Conservation (phyloP, 306 rosid genomes). For the Rubus idaeus region DNA sequence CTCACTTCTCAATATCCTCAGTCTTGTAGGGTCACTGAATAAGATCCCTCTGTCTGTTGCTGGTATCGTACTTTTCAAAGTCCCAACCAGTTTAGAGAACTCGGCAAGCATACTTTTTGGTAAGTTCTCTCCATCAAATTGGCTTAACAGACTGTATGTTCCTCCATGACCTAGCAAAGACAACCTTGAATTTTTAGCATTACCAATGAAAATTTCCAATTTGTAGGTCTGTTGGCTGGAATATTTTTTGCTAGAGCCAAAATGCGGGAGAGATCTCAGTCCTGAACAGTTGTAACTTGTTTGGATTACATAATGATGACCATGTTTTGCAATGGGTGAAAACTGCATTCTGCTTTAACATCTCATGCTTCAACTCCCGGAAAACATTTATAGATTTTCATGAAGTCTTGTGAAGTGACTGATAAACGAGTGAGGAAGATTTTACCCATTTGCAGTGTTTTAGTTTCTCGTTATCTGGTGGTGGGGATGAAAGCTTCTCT, state of each 20-base stretch:
- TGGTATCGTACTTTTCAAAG: slow-evolving; percentile 86
- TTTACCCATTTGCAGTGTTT: background rate
- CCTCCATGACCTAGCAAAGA: background rate
- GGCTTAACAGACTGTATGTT: background rate
- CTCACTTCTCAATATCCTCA: slow-evolving; percentile 42
- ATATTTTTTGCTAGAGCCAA: slow-evolving; percentile 94
- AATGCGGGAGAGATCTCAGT: slow-evolving; percentile 70
- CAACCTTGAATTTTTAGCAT: slow-evolving; percentile 21
- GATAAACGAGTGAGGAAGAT: background rate
- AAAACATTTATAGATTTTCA: background rate
- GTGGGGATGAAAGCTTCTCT: slow-evolving; percentile 6
- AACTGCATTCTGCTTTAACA: slow-evolving; percentile 20
- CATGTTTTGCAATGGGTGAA: slow-evolving; percentile 12
- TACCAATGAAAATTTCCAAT: slow-evolving; percentile 25
- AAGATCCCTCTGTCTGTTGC: slow-evolving; percentile 96
- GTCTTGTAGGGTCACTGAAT: slow-evolving; percentile 96
- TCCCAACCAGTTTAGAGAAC: slow-evolving; percentile 94
- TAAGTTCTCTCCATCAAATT: slow-evolving; percentile 37
- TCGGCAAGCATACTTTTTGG: slow-evolving; percentile 88
- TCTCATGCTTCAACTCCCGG: slow-evolving; percentile 1
- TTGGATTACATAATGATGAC: background rate
- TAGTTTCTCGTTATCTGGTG: background rate
- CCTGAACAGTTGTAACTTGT: slow-evolving; percentile 22
- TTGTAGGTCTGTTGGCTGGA: slow-evolving; percentile 91
- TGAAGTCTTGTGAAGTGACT: background rate